Evolutionary conservation across 495 filamentous ascomycete genomes (phyloP), one percentile per base, ranked within the genome.

Genomic region (Lophium mytilinum): DNA sequence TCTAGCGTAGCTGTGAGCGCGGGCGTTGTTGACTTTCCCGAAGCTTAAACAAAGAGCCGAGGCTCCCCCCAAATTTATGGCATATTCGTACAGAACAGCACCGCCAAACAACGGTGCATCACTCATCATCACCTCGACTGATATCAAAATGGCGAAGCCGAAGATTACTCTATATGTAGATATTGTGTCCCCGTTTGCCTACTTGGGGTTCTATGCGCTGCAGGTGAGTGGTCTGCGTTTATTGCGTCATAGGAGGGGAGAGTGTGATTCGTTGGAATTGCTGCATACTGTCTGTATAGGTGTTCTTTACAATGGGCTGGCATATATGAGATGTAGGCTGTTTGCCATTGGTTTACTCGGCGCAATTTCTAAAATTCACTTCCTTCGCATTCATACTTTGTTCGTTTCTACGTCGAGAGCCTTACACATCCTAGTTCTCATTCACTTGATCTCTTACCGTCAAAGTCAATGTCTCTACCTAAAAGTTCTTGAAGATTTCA

Each of bases 171-270:
- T 88, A 42, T 88, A 83, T 65, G 57, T 88, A 36, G 86, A 88
- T 68, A 77, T 83, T 34, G 78, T 89, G 33, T 84, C 80, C 64
- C 86, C 86, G 7, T 89, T 90, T 64, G 80, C 79, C 0, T 88
- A 87, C 53, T 72, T 81, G 60, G 86, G 81, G 1, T 90, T 82
- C 63, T 76, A 86, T 64, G 71, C 87, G 4, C 62, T 84, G 42
- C 72, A 72, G 53, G 85, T 84, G 68, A 54, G 79, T 70, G 17
- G 18, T 4, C 9, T 14, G 18, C 47, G 19, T 40, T 37, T 21
- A 40, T 35, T 34, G 9, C 11, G 18, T 46, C 10, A 5, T 50
- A 30, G 24, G 24, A 30, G 24, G 3, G 24, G 24, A 30, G 7
- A 46, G 14, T 39, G 5, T 34, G 39, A 35, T 58, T 43, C 59